Evolutionary conservation across 352 stramenopile genomes (phyloP).

Genomic region (Pythium phragmitis): DNA sequence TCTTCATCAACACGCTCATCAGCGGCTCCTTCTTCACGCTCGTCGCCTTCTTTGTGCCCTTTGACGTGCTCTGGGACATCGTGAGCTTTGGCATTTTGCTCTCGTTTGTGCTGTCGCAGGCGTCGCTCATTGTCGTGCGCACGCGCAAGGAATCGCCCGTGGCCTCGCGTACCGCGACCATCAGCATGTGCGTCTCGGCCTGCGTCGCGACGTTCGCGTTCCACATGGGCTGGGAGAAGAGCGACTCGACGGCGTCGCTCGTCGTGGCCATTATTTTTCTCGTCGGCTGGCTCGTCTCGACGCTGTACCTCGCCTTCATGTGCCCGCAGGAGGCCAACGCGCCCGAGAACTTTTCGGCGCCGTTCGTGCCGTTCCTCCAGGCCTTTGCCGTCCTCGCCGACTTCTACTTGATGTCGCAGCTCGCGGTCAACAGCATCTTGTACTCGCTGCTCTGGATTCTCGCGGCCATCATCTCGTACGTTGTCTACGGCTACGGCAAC

Average conservation of each 20-base stretch:
- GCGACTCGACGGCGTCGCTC: conserved; percentile 35
- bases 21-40: conserved; percentile 65
- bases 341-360: conserved; percentile 49
- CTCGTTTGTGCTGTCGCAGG: conserved; percentile 88
- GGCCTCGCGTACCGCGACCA: conserved; percentile 6
- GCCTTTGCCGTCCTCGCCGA: conserved; percentile 55
- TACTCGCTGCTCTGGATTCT: conserved; percentile 53
- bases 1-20: conserved; percentile 80
- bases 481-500: conserved; percentile 73
- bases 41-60: conserved; percentile 75
- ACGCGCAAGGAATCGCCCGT: conserved; percentile 55
- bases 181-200: conserved; percentile 33
- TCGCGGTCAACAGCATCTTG: conserved; percentile 51
- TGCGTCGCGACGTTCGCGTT: conserved; percentile 59
- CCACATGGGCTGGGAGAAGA: conserved; percentile 67
- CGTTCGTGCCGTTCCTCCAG: conserved; percentile 70
- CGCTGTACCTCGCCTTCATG: conserved; percentile 50
- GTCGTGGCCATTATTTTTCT: conserved; percentile 52
- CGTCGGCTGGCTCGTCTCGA: conserved; percentile 32
- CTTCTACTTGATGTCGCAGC: conserved; percentile 72
- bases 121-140: conserved; percentile 73
- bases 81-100: conserved; percentile 87
- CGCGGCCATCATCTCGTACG: conserved; percentile 68
- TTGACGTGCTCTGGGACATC: conserved; percentile 83
- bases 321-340: conserved; percentile 52